Percentiles rank a stretch among this genome's conserved stretches.
phyloP scores from a whole-genome alignment of 163 green algal species.

The Chlorella variabilis region DNA sequence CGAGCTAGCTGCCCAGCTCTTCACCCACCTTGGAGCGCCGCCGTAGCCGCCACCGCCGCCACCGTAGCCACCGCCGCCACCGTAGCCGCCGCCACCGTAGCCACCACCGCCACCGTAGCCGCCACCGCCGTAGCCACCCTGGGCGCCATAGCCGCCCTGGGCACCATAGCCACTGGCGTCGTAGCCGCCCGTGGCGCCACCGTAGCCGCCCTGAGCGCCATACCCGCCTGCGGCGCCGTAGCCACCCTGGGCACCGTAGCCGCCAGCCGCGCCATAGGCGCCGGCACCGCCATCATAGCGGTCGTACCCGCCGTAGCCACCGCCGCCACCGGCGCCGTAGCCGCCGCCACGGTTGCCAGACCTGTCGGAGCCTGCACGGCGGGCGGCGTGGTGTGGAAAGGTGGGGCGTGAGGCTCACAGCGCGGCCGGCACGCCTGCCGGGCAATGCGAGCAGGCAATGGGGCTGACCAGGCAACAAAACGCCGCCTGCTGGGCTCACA shows the following conservation, averaged over 20 bases:
- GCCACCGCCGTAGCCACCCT: background rate
- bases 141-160: slow-evolving; percentile 5
- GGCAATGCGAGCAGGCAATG: too few species aligned
- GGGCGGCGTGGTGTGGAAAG: too few species aligned
- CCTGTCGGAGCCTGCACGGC: slow-evolving; percentile 6
- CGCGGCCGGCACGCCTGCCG: too few species aligned
- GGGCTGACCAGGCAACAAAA: too few species aligned
- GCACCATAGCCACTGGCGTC: slow-evolving; percentile 34
- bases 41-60: slow-evolving; percentile 3
- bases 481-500: too few species aligned
- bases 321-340: slow-evolving; percentile 15
- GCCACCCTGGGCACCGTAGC: background rate
- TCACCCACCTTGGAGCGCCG: background rate
- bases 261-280: background rate
- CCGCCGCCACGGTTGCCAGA: slow-evolving; percentile 10
- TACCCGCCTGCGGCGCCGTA: background rate
- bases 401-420: too few species aligned
- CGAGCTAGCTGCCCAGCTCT: too few species aligned
- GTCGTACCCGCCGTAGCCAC: slow-evolving; percentile 2
- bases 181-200: slow-evolving; percentile 2
- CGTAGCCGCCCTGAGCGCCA: background rate
- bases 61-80: slow-evolving; percentile 25
- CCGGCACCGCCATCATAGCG: slow-evolving; percentile 4
- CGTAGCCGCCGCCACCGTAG: slow-evolving; percentile 33
- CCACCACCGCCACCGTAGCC: slow-evolving; percentile 15